phyloP scores from a whole-genome alignment of 2,329 filamentous ascomycete species.

The Daldinia eschscholtzii region DNA sequence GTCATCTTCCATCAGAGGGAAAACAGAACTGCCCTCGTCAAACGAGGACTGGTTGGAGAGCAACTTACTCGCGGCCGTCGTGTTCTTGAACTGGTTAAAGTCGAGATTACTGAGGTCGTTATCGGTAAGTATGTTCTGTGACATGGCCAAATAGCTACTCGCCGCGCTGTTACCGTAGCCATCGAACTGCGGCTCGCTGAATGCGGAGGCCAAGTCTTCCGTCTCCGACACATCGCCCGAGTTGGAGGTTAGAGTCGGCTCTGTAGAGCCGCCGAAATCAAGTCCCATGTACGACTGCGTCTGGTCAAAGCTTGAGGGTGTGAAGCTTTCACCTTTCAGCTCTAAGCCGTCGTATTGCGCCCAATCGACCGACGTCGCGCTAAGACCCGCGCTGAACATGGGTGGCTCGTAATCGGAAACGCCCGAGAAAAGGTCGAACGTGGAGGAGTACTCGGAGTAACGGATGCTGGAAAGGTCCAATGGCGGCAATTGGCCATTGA shows the following conservation, averaged over 20 bases:
- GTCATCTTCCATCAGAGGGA: conserved; percentile 63
- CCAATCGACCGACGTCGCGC: conserved; percentile 68
- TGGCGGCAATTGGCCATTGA: conserved; percentile 67
- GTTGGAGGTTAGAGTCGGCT: conserved; percentile 68
- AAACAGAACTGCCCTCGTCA: conserved; percentile 57
- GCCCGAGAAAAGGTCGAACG: conserved; percentile 66
- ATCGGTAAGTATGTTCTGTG: conserved; percentile 59
- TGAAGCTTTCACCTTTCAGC: conserved; percentile 53
- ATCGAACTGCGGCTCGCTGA: conserved; percentile 60
- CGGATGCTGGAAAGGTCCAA: conserved; percentile 70
- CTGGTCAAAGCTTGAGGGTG: conserved; percentile 52
- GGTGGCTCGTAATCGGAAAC: conserved; percentile 67
- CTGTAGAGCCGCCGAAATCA: conserved; percentile 61
- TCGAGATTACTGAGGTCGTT: conserved; percentile 65
- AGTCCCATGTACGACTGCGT: conserved; percentile 60
- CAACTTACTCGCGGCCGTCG: conserved; percentile 62
- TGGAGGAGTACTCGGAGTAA: conserved; percentile 63
- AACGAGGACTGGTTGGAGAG: conserved; percentile 56
- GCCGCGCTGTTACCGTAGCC: conserved; percentile 59
- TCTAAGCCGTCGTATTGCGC: conserved; percentile 65
- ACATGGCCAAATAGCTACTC: conserved; percentile 62
- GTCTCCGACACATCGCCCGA: conserved; percentile 77
- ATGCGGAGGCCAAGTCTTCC: conserved; percentile 66
- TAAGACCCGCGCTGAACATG: conserved; percentile 72
- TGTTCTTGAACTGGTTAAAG: conserved; percentile 67